Conservation (phyloP, 108 stramenopile species). For the Skeletonema potamos region DNA sequence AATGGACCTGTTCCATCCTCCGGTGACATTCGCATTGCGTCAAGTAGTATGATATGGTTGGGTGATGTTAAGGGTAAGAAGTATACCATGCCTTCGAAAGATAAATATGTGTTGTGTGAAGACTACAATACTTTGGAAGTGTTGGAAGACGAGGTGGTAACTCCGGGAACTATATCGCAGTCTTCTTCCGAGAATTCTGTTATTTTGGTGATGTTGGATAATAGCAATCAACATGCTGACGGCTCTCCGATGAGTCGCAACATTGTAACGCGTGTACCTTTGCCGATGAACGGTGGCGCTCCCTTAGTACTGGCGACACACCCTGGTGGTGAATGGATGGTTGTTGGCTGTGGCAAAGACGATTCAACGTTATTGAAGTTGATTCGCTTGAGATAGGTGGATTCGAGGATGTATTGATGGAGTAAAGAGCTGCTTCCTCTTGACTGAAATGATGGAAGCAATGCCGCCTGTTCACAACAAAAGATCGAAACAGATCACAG, state of each 20-base stretch:
- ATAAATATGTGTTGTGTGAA: slow-evolving; percentile 32
- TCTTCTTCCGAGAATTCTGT: neutral
- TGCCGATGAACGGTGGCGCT: neutral
- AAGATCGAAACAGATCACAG: too few relatives aligned
- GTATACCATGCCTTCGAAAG: slow-evolving; percentile 45
- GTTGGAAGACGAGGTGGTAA: neutral
- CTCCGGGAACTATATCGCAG: slow-evolving; percentile 22
- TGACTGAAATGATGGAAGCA: too few relatives aligned
- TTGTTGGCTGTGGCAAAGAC: slow-evolving; percentile 35
- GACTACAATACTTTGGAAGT: slow-evolving; percentile 12
- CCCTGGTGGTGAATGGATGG: slow-evolving; percentile 49
- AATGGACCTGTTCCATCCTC: slow-evolving; percentile 33
- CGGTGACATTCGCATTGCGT: neutral
- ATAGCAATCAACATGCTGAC: neutral
- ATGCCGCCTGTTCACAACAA: too few relatives aligned
- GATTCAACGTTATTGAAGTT: neutral
- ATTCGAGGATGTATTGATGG: too few relatives aligned
- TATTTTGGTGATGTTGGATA: neutral
- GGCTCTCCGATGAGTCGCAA: neutral
- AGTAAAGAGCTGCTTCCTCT: too few relatives aligned
- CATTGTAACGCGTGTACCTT: neutral
- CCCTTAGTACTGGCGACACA: slow-evolving; percentile 37
- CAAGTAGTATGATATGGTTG: slow-evolving; percentile 29
- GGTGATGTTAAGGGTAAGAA: slow-evolving; percentile 32
- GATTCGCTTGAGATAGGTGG: neutral